Evolutionary conservation across 176 grass and related monocot genomes (phyloP).

Genomic region (Zoysia pacifica): DNA sequence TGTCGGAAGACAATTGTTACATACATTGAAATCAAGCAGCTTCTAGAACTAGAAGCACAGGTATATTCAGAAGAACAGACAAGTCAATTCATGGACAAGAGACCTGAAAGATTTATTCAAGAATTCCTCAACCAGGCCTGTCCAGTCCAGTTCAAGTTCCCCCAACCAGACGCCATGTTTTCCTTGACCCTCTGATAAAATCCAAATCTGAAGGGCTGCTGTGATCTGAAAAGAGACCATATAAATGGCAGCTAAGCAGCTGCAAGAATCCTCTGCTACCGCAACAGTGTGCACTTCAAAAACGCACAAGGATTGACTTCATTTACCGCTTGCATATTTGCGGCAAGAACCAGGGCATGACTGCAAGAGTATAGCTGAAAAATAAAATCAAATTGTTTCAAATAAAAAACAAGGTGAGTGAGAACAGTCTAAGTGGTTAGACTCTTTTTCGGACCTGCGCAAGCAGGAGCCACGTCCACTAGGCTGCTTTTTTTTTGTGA

Average conservation of each 20-base stretch:
- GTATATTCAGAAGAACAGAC: background rate
- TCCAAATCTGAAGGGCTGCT: constrained; percentile 18
- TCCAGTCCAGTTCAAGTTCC: background rate
- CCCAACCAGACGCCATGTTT: background rate
- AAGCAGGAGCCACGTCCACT: no score
- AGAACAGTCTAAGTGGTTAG: no score
- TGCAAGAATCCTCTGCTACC: background rate
- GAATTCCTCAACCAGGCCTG: background rate
- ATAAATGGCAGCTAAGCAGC: background rate
- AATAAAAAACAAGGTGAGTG: background rate
- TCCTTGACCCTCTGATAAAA: background rate
- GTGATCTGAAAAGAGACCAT: background rate
- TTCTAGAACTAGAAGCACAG: constrained; percentile 23
- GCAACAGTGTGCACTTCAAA: background rate
- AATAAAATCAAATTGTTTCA: background rate
- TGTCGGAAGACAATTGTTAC: background rate
- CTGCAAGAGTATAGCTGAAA: constrained; percentile 13
- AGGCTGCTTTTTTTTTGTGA: no score
- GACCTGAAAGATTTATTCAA: background rate
- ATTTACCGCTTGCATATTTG: background rate
- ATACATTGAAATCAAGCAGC: background rate
- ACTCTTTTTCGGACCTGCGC: no score
- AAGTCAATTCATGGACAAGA: background rate
- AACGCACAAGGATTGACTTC: background rate
- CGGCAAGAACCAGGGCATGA: background rate